phyloP scores from a whole-genome alignment of 805 yeast genomes.

The Candida pseudofarinosa region DNA sequence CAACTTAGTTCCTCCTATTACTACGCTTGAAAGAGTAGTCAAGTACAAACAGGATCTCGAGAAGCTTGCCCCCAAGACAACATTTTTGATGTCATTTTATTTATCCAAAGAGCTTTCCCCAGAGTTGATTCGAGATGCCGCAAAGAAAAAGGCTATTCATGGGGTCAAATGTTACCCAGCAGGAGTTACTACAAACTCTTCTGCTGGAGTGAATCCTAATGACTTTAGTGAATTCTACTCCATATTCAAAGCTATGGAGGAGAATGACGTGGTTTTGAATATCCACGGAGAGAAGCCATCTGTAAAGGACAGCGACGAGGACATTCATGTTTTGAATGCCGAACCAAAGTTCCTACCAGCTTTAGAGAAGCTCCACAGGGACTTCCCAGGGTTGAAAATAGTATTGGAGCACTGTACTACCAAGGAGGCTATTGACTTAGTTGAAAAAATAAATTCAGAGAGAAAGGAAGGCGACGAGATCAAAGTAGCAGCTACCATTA shows the following conservation, averaged over 20 bases:
- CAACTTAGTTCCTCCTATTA: conserved; percentile 87
- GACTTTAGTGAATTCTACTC: conserved; percentile 89
- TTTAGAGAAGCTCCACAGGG: conserved; percentile 65
- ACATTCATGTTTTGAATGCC: conserved; percentile 88
- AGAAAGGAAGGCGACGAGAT: conserved; percentile 30
- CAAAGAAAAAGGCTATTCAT: conserved; percentile 56
- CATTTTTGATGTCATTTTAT: conserved; percentile 88
- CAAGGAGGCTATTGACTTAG: conserved; percentile 76
- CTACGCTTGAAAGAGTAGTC: conserved; percentile 66
- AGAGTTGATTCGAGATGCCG: conserved; percentile 77
- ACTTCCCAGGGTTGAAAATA: conserved; percentile 83
- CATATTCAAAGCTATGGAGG: conserved; percentile 83
- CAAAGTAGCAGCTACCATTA: conserved; percentile 84
- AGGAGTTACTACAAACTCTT: conserved; percentile 97
- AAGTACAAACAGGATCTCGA: conserved; percentile 65
- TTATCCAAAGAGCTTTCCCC: conserved; percentile 79
- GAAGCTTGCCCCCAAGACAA: conserved; percentile 70
- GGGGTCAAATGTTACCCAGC: conserved; percentile 99
- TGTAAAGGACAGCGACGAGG: conserved; percentile 45
- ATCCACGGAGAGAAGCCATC: conserved; percentile 94
- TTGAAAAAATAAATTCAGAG: conserved; percentile 50
- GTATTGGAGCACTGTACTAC: conserved; percentile 95
- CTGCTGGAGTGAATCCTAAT: conserved; percentile 88
- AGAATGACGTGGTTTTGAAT: conserved; percentile 71
- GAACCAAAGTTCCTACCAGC: conserved; percentile 93